Evolutionary conservation across 1,139 yeast genomes (phyloP), one percentile per base, ranked within the genome.

Genomic region (Pichia terricola): DNA sequence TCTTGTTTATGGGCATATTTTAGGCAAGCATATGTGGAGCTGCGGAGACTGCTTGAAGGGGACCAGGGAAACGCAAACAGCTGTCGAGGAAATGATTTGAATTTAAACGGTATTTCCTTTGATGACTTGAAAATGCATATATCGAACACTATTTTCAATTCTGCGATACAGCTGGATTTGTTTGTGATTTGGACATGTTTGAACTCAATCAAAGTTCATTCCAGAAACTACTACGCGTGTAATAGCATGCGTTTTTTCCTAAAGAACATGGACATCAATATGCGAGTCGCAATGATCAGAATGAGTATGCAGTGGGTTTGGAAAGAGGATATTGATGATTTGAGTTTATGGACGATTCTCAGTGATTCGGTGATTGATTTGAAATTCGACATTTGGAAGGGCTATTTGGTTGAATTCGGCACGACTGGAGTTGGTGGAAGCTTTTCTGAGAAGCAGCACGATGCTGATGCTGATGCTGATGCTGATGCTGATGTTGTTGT

Each of bases 211-310:
- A 53, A 48, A 28, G 48, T 56, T 27, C 77, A 72, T 50, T 68
- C 68, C 3, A 54, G 63, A 38, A 73, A 71, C 51, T 72, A 72
- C 52, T 72, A 72, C 46, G 73, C 75, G 0, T 66, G 71, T 66
- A 54, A 58, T 8, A 61, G 64, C 43, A 61, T 69, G 4, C 58
- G 75, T 32, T 63, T 65, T 55, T 45, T 68, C 31, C 46, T 64
- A n/a, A n/a, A n/a, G n/a, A n/a, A n/a, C n/a, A n/a, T n/a, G n/a
- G n/a, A n/a, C n/a, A n/a, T n/a, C n/a, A n/a, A n/a, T n/a, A n/a
- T n/a, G n/a, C n/a, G n/a, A n/a, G n/a, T n/a, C n/a, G n/a, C n/a
- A n/a, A n/a, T n/a, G n/a, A n/a, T n/a, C n/a, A n/a, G n/a, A n/a
- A n/a, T n/a, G n/a, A n/a, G n/a, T n/a, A n/a, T n/a, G n/a, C n/a